Percentiles rank a stretch among this genome's conserved stretches.
Conservation (phyloP, 805 yeast species). For the Hanseniaspora thailandica region DNA sequence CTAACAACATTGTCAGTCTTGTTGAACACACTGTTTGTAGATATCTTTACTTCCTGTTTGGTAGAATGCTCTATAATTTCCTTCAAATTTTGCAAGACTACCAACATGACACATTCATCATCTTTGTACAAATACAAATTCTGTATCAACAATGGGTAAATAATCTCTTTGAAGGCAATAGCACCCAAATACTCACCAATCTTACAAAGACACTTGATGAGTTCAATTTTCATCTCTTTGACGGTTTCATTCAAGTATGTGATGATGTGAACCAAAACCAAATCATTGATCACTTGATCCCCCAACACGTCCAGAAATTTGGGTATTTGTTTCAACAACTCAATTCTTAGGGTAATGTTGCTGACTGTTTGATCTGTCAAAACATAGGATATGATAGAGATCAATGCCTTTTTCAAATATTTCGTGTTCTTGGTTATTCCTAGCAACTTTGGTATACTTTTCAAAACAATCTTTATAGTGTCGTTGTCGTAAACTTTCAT, state of each 20-base stretch:
- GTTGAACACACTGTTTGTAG: too few species aligned
- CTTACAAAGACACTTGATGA: conserved; percentile 59
- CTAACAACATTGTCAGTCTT: too few species aligned
- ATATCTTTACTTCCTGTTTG: background rate
- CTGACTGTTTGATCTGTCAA: conserved; percentile 56
- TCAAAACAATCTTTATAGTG: background rate
- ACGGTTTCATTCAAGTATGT: conserved; percentile 79
- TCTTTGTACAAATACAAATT: conserved; percentile 43
- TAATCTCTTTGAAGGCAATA: conserved; percentile 72
- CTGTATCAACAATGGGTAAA: conserved; percentile 73
- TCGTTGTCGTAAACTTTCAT: background rate
- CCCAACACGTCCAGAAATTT: conserved; percentile 76
- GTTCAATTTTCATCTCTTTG: conserved; percentile 52
- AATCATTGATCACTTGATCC: conserved; percentile 74
- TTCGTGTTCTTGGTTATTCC: background rate
- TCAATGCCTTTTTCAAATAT: conserved; percentile 36
- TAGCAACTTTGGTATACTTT: background rate
- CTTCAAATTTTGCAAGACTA: conserved; percentile 4
- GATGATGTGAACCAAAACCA: conserved; percentile 78
- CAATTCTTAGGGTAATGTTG: conserved; percentile 48
- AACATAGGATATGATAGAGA: conserved; percentile 49
- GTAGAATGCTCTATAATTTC: background rate
- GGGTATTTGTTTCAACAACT: conserved; percentile 52
- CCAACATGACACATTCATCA: conserved; percentile 46
- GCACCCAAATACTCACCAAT: conserved; percentile 74